phyloP scores from a whole-genome alignment of 2,329 filamentous ascomycete genomes.

The Didymella exigua region DNA sequence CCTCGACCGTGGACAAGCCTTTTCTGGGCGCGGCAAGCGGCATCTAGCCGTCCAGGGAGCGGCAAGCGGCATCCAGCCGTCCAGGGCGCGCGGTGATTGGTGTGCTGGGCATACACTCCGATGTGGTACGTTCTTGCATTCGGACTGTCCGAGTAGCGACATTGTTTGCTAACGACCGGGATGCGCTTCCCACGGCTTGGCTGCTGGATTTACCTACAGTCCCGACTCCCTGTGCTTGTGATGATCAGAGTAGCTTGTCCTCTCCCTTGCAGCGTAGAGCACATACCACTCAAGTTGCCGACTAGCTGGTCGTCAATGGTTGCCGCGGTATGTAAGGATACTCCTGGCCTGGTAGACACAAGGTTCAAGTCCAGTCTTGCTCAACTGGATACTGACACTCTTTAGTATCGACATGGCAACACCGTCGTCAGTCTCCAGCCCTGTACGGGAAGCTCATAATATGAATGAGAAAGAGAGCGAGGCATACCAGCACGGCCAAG shows the following conservation, averaged over 20 bases:
- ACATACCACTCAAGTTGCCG: neutral
- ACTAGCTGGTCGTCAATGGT: neutral
- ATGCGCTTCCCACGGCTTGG: neutral
- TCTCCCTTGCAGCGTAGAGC: neutral
- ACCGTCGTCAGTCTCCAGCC: constrained; percentile 25
- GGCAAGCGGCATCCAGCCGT: neutral
- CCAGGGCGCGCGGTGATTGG: constrained; percentile 1
- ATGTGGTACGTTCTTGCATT: constrained; percentile 4
- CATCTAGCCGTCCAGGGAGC: neutral
- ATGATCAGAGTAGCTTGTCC: neutral
- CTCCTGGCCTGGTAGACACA: too few species aligned
- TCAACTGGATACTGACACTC: neutral
- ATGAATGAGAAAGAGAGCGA: constrained; percentile 29
- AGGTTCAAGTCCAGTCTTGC: neutral
- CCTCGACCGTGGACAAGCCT: neutral
- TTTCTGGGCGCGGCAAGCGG: neutral
- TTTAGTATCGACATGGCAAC: constrained; percentile 31
- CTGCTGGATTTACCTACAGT: neutral
- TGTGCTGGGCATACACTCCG: neutral
- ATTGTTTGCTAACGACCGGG: neutral
- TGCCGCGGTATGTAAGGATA: neutral
- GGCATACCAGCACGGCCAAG: constrained; percentile 36
- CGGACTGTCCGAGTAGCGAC: constrained; percentile 8
- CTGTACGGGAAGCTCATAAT: constrained; percentile 25
- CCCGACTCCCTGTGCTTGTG: neutral